A percentile compares a stretch with the other conserved stretches of the same genome.
Evolutionary conservation across 371 early-diverging fungal species (phyloP).

Genomic region (Basidiobolus meristosporus): DNA sequence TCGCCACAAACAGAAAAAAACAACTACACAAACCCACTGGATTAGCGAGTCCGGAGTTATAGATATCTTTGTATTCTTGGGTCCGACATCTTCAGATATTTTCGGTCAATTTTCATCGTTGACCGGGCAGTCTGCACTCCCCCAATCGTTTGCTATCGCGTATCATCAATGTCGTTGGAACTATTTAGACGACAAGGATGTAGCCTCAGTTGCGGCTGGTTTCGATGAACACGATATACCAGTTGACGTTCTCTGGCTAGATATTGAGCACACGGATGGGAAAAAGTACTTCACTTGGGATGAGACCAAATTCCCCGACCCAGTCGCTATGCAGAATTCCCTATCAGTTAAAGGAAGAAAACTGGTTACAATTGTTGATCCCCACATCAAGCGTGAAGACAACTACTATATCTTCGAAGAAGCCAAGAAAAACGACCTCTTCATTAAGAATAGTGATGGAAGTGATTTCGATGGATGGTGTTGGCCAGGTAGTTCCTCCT

Average conservation of each 20-base stretch:
- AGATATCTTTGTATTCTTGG: slow-evolving; percentile 81
- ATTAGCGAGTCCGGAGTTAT: slow-evolving; percentile 80
- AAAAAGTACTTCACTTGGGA: slow-evolving; percentile 89
- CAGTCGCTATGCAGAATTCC: slow-evolving; percentile 62
- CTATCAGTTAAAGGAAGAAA: slow-evolving; percentile 57
- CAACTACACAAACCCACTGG: slow-evolving; percentile 69
- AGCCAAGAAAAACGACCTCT: slow-evolving; percentile 45
- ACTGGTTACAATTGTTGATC: slow-evolving; percentile 91
- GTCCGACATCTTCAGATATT: slow-evolving; percentile 50
- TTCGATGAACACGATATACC: slow-evolving; percentile 78
- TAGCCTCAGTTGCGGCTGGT: slow-evolving; percentile 48
- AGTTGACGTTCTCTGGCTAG: slow-evolving; percentile 87
- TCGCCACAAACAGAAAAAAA: neutral
- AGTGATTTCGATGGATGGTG: slow-evolving; percentile 73
- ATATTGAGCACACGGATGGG: slow-evolving; percentile 86
- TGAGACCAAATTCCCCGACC: slow-evolving; percentile 64
- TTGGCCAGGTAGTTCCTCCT: slow-evolving; percentile 81
- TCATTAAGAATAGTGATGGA: slow-evolving; percentile 59
- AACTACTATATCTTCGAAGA: slow-evolving; percentile 58
- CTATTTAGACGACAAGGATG: slow-evolving; percentile 71
- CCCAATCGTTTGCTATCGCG: slow-evolving; percentile 76
- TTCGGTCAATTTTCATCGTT: slow-evolving; percentile 48
- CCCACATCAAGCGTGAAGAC: slow-evolving; percentile 81
- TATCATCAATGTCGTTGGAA: slow-evolving; percentile 94
- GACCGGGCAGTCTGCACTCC: slow-evolving; percentile 70